Evolutionary conservation across 768 basidiomycete species (phyloP).

Genomic region (Kwoniella heveanensis): DNA sequence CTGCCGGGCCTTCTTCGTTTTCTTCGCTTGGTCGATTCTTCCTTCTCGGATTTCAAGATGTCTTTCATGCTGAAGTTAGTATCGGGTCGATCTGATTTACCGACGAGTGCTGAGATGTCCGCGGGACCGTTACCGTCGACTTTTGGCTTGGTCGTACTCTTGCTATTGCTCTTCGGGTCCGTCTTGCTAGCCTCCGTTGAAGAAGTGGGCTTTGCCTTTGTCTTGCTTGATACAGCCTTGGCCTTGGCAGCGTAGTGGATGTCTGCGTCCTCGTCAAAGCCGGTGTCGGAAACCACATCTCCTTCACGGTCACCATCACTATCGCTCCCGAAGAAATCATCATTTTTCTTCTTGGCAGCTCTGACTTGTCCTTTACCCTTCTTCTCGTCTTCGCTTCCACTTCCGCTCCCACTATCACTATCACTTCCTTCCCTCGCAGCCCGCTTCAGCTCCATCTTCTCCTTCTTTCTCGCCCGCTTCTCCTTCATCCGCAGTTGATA

Average conservation of each 20-base stretch:
- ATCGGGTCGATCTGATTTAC: slow-evolving; percentile 48
- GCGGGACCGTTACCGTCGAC: slow-evolving; percentile 1
- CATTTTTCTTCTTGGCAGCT: slow-evolving; percentile 53
- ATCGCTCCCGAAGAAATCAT: slow-evolving; percentile 75
- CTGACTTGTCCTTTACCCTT: slow-evolving; percentile 13
- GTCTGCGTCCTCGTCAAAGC: slow-evolving; percentile 2
- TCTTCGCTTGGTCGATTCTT: slow-evolving; percentile 54
- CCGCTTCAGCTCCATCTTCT: slow-evolving; percentile 61
- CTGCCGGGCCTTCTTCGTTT: slow-evolving; percentile 60
- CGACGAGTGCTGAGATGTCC: slow-evolving; percentile 36
- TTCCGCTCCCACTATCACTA: slow-evolving; percentile 33
- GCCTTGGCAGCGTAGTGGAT: neutral
- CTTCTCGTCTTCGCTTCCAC: slow-evolving; percentile 32
- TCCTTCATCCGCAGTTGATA: slow-evolving; percentile 90
- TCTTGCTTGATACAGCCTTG: slow-evolving; percentile 4
- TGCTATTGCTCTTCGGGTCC: slow-evolving; percentile 30
- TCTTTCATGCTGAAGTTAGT: slow-evolving; percentile 82
- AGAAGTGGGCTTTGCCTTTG: too few relatives aligned
- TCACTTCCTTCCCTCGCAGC: slow-evolving; percentile 34
- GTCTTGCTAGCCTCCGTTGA: too few relatives aligned
- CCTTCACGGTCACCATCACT: slow-evolving; percentile 57
- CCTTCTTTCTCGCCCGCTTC: slow-evolving; percentile 79
- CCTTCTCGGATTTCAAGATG: slow-evolving; percentile 82
- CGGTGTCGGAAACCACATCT: slow-evolving; percentile 8
- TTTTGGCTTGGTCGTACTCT: neutral